These are phyloP conservation scores for Kwoniella sp. DNA, from an alignment of 768 basidiomycete genomes.

Conservation along the genomic window DNA sequence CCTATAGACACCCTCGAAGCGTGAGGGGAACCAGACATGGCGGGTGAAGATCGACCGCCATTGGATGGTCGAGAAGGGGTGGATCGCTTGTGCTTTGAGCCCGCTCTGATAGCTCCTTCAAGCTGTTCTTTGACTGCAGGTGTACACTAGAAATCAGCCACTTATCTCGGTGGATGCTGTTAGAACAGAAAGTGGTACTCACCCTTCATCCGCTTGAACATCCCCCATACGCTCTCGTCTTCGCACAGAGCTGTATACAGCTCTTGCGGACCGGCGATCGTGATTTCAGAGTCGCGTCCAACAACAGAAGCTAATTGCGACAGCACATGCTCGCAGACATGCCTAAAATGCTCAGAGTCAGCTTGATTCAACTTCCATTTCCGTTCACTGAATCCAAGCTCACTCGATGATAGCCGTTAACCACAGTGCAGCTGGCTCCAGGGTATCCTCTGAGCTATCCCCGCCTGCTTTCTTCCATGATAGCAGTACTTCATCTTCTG, in stretches of 20 bases:
- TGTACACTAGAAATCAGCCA: not conserved
- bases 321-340: conserved; percentile 70
- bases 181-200: conserved; percentile 34
- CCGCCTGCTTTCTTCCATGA: conserved; percentile 65
- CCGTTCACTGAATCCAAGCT: conserved; percentile 55
- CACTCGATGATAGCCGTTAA: conserved; percentile 91
- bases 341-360: conserved; percentile 27
- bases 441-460: conserved; percentile 62
- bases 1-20: conserved; percentile 16
- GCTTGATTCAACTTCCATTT: not conserved
- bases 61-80: conserved; percentile 20
- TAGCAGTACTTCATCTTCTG: conserved; percentile 72
- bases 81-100: conserved; percentile 19
- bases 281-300: conserved; percentile 78
- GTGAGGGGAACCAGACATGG: conserved; percentile 22
- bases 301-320: conserved; percentile 81
- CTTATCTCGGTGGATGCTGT: not conserved
- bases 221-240: conserved; percentile 79
- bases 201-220: conserved; percentile 88
- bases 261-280: conserved; percentile 74
- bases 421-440: conserved; percentile 83
- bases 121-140: conserved; percentile 35
- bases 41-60: conserved; percentile 20
- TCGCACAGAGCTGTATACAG: conserved; percentile 86
- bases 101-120: conserved; percentile 30